Conservation (phyloP, 2,329 filamentous ascomycete species). For the Paramyrothecium sp. region DNA sequence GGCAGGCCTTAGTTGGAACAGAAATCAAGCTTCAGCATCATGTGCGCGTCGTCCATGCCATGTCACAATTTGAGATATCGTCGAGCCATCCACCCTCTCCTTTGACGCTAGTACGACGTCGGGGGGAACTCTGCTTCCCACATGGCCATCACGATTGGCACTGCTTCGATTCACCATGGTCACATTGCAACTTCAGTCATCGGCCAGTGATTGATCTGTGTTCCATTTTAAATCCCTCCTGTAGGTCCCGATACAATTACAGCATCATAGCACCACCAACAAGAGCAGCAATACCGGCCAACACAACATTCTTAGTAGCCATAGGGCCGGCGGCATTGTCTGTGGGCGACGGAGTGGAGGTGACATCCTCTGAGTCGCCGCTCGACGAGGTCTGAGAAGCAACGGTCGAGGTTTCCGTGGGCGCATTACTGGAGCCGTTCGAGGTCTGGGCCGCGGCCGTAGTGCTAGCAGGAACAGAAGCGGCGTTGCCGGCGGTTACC, state of each 20-base stretch:
- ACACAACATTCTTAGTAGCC: constrained; percentile 30
- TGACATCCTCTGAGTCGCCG: background rate
- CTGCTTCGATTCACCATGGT: too few relatives aligned
- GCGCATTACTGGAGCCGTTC: background rate
- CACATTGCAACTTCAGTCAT: too few relatives aligned
- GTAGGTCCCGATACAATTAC: constrained; percentile 12
- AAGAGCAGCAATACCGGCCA: constrained; percentile 31
- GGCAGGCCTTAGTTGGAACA: too few relatives aligned
- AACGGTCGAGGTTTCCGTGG: background rate
- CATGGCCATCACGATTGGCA: too few relatives aligned
- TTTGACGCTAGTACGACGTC: too few relatives aligned
- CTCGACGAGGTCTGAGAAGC: background rate
- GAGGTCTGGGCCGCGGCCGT: background rate
- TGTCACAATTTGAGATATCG: too few relatives aligned
- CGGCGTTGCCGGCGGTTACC: constrained; percentile 2
- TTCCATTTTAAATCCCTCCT: background rate
- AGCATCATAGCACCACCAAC: constrained; percentile 34
- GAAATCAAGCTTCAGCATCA: too few relatives aligned
- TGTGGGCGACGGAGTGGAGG: constrained; percentile 13
- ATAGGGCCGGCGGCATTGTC: constrained; percentile 28
- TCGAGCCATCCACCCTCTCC: too few relatives aligned
- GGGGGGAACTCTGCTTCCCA: too few relatives aligned
- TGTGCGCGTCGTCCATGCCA: too few relatives aligned
- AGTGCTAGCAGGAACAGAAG: constrained; percentile 1
- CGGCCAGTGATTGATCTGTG: too few relatives aligned